Conservation (phyloP, 345 rosid species). For the Brassica incana region DNA sequence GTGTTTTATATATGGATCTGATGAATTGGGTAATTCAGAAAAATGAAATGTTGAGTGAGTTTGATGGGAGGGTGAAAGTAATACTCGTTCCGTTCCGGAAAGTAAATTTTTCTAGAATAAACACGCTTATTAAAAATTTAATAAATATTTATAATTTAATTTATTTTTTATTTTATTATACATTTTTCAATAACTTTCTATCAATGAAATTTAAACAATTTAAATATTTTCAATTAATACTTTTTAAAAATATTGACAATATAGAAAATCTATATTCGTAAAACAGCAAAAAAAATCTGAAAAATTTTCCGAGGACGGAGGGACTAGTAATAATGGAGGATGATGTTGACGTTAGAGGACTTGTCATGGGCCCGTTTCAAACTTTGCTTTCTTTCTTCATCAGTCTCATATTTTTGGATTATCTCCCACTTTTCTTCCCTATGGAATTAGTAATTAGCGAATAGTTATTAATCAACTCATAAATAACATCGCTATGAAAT, state of each 20-base stretch:
- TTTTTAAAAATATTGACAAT: too few relatives aligned
- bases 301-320: too few relatives aligned
- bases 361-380: conserved; percentile 34
- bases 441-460: neutral
- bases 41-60: conserved; percentile 23
- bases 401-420: neutral
- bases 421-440: neutral
- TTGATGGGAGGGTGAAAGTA: conserved; percentile 39
- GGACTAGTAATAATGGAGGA: conserved; percentile 20
- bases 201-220: too few relatives aligned
- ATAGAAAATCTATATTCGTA: too few relatives aligned
- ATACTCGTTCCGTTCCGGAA: neutral
- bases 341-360: conserved; percentile 39
- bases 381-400: conserved; percentile 20
- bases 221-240: too few relatives aligned
- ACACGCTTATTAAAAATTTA: too few relatives aligned
- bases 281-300: too few relatives aligned
- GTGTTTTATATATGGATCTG: conserved; percentile 32
- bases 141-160: neutral
- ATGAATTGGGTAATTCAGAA: conserved; percentile 23
- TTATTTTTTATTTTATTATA: too few relatives aligned
- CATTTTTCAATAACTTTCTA: too few relatives aligned
- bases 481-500: neutral
- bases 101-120: too few relatives aligned
- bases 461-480: neutral